Evolutionary conservation across 2,329 filamentous ascomycete genomes (phyloP).

Genomic region (Penicillium sp.): DNA sequence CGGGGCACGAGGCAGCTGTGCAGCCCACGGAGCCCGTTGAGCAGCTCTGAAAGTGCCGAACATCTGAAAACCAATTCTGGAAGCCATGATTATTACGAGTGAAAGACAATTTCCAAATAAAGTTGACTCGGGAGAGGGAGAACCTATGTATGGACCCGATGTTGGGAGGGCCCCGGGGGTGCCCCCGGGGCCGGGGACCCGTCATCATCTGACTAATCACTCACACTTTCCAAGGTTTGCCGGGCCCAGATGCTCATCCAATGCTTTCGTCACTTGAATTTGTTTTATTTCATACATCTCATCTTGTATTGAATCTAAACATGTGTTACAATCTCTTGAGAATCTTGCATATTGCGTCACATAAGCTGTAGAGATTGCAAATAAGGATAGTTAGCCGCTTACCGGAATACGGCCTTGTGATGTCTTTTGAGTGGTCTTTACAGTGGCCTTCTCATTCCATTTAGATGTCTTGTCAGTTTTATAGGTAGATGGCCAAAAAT

Average conservation of each 20-base stretch:
- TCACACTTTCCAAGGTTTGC: not conserved
- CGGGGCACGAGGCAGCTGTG: conserved; percentile 25
- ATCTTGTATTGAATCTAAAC: not conserved
- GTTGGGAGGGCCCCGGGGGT: too few species aligned
- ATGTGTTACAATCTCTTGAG: too few species aligned
- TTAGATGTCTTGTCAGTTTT: too few species aligned
- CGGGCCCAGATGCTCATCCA: too few species aligned
- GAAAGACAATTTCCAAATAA: not conserved
- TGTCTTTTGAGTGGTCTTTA: too few species aligned
- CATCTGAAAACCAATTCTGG: conserved; percentile 25
- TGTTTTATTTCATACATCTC: not conserved
- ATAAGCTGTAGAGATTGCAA: too few species aligned
- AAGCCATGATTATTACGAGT: conserved; percentile 26
- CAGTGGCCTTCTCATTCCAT: too few species aligned
- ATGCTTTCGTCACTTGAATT: not conserved
- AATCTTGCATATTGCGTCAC: too few species aligned
- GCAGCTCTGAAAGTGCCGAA: conserved; percentile 27
- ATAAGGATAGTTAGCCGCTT: too few species aligned
- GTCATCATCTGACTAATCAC: conserved; percentile 3
- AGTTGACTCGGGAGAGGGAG: conserved; percentile 4
- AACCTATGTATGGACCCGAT: too few species aligned
- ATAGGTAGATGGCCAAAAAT: too few species aligned
- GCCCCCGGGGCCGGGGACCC: not conserved
- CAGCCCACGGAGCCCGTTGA: conserved; percentile 20
- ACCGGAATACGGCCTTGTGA: too few species aligned